A percentile compares a stretch with the other conserved stretches of the same genome.
Evolutionary conservation across 768 basidiomycete species (phyloP).

Genomic region (Nidularia pulvinata): DNA sequence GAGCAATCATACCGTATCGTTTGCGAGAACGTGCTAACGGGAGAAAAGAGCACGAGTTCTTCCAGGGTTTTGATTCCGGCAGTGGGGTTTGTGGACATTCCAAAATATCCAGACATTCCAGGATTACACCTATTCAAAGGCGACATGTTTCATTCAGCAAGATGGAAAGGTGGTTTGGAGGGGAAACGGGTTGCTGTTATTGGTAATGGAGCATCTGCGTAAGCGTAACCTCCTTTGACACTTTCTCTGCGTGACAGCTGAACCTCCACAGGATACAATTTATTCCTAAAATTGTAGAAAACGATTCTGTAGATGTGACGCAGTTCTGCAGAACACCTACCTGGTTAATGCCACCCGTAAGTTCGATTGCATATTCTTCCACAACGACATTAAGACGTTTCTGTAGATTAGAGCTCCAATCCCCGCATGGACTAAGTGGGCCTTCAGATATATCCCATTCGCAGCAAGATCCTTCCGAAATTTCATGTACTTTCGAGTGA

Average conservation of each 20-base stretch:
- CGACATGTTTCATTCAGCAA: constrained; percentile 12
- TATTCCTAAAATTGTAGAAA: neutral
- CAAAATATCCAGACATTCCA: constrained; percentile 6
- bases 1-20: neutral
- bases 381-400: neutral
- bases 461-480: neutral
- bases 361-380: neutral
- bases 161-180: constrained; percentile 13
- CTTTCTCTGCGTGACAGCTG: neutral
- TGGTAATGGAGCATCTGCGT: constrained; percentile 18
- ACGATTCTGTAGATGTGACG: constrained; percentile 5
- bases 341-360: constrained; percentile 9
- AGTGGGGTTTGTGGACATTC: neutral
- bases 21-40: neutral
- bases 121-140: constrained; percentile 14
- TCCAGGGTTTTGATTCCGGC: neutral
- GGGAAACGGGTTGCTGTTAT: constrained; percentile 7
- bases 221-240: neutral
- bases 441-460: neutral
- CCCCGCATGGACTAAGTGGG: neutral
- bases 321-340: constrained; percentile 11
- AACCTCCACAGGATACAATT: neutral
- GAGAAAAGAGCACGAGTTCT: neutral
- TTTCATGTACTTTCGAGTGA: neutral
- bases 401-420: neutral